Base-by-base conservation (phyloP, 257 asterid genomes). In the Thymus mandschuricus region DNA sequence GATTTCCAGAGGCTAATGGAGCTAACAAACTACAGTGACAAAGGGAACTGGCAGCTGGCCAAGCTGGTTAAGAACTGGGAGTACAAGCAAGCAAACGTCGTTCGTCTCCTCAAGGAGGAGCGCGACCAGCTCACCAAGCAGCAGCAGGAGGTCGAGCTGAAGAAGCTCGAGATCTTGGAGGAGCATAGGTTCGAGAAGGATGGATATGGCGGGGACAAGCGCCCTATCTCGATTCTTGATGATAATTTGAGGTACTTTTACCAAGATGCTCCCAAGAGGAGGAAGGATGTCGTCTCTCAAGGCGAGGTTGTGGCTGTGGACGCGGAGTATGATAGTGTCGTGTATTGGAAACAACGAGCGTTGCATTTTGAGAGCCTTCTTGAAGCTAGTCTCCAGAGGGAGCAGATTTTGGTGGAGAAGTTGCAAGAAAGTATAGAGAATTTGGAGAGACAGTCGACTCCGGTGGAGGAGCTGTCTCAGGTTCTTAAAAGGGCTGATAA, bases 21-120 rank as follows among this genome's bases (percentile, higher is more conserved):
- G 87, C 96, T 92, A 2, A 86, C 93, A 4, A 86, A 84, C 46
- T 79, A 83, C 59, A 92, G 92, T 10, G 98, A 92, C 63, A 92
- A 83, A 65, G 98, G 98, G 3, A 90, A 92, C 69, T 82, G 96
- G 70, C 98, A 92, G 64, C 49, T 87, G 68, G 87, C 87, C 3
- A 83, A 90, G 81, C 60, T 92, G 76, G 94, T 92, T 5, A 90
- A 86, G 80, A 86, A 92, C 62, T 92, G 97, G 96, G 97, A 90
- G 70, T 88, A 72, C 71, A 88, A 88, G 78, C 98, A 92, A 70
- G 89, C 81, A 8, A 88, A 90, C 40, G 97, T 92, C 0, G 96
- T 85, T 0, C 93, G 97, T 50, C 86, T 92, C 41, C 90, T 92
- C 3, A 82, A 79, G 60, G 98, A 92, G 75, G 98, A 92, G 87